phyloP scores from a whole-genome alignment of 2,329 filamentous ascomycete species.

The Aureobasidium sp. region DNA sequence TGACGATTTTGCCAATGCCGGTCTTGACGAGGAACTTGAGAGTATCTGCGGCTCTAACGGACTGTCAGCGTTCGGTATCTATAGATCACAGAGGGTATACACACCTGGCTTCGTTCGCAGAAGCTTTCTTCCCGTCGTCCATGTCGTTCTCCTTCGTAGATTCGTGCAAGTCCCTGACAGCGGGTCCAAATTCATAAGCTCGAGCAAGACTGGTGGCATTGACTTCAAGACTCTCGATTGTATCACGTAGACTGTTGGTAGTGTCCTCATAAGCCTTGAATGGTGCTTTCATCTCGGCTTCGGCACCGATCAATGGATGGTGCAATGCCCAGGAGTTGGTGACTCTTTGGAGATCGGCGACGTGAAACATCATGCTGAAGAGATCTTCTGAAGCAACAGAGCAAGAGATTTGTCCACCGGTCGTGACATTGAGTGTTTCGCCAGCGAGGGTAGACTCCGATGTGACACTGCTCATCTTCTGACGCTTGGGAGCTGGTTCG shows the following conservation, averaged over 20 bases:
- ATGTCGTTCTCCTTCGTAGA: neutral
- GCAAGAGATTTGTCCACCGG: neutral
- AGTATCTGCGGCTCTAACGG: neutral
- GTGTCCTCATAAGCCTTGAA: neutral
- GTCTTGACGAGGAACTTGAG: neutral
- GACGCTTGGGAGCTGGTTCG: neutral
- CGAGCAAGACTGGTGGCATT: neutral
- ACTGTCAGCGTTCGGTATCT: neutral
- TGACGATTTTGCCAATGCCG: neutral
- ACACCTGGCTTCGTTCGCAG: neutral
- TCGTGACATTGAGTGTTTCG: neutral
- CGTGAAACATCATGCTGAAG: slow-evolving; percentile 3
- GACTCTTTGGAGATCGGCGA: neutral
- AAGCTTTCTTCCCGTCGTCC: neutral
- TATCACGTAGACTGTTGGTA: slow-evolving; percentile 7
- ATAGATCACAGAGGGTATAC: neutral
- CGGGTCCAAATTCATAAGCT: too few species aligned
- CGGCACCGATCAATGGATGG: neutral
- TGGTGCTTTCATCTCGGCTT: neutral
- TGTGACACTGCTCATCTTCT: neutral
- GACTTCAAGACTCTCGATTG: neutral
- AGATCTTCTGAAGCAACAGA: neutral
- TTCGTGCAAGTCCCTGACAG: neutral
- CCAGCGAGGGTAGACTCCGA: neutral
- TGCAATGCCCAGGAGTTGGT: neutral